phyloP scores from a whole-genome alignment of 164 flowering plant genomes.

The Aristolochia contorta region DNA sequence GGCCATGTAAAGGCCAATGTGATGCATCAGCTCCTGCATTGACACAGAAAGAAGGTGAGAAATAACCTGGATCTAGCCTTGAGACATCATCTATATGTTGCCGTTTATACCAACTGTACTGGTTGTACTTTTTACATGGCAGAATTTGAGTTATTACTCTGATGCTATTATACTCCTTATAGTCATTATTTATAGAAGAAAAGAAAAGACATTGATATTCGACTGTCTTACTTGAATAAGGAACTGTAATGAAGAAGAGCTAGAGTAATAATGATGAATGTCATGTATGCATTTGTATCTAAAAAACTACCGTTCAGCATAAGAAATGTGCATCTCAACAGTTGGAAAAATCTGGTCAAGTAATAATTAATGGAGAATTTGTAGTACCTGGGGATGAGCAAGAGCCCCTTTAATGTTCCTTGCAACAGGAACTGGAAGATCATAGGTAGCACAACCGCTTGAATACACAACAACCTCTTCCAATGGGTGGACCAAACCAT shows the following conservation, averaged over 20 bases:
- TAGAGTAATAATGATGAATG: too few species aligned
- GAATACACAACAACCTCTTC: conserved; percentile 78
- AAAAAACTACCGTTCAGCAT: background rate
- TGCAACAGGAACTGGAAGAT: conserved; percentile 61
- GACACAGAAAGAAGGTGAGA: background rate
- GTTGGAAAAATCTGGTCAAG: background rate
- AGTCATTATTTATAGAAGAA: background rate
- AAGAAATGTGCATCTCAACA: background rate
- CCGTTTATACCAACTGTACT: background rate
- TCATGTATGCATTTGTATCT: too few species aligned
- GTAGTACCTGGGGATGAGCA: conserved; percentile 83
- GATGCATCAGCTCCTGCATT: conserved; percentile 60
- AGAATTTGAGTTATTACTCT: background rate
- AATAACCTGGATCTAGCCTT: background rate
- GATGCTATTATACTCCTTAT: background rate
- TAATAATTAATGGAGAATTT: background rate
- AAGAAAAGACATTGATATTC: background rate
- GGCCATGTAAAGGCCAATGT: conserved; percentile 64
- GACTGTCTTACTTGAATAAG: too few species aligned
- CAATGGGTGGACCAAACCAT: conserved; percentile 52
- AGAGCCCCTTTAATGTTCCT: conserved; percentile 32
- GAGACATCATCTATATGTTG: background rate
- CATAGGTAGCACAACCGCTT: conserved; percentile 76
- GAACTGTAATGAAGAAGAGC: too few species aligned
- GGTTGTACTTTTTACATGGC: background rate